phyloP scores from a whole-genome alignment of 208 protist species.

The Trichomonas vaginalis region DNA sequence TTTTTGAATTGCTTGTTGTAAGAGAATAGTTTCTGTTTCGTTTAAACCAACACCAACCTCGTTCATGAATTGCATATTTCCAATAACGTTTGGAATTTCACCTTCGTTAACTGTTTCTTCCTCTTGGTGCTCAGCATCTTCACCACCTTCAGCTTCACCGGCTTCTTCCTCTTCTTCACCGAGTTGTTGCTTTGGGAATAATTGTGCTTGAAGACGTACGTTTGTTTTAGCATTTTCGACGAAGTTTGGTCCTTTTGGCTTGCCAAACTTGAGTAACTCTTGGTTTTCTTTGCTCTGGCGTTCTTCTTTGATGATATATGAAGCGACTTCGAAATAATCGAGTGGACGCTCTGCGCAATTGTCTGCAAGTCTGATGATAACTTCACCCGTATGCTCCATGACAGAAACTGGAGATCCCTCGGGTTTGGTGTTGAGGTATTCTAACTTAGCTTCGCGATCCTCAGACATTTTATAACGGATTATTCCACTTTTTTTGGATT shows the following conservation, averaged over 20 bases:
- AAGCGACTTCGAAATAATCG: slow-evolving; percentile 11
- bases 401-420: background rate
- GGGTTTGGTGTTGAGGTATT: background rate
- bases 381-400: background rate
- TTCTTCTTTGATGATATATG: slow-evolving; percentile 5
- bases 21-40: background rate
- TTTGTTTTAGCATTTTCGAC: too few relatives aligned
- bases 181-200: background rate
- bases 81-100: background rate
- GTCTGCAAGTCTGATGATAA: background rate
- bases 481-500: background rate
- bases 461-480: slow-evolving; percentile 1
- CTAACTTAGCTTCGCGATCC: background rate
- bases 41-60: slow-evolving; percentile 1
- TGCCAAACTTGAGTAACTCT: background rate
- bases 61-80: background rate
- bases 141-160: background rate
- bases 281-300: background rate
- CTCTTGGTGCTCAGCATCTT: background rate
- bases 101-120: slow-evolving; percentile 3
- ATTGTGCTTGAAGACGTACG: background rate
- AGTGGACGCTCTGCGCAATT: background rate
- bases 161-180: background rate
- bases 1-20: slow-evolving; percentile 13
- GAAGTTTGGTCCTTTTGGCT: background rate